Evolutionary conservation across 148 eudicot genomes (phyloP).

Genomic region (Chenopodium berlandieri): DNA sequence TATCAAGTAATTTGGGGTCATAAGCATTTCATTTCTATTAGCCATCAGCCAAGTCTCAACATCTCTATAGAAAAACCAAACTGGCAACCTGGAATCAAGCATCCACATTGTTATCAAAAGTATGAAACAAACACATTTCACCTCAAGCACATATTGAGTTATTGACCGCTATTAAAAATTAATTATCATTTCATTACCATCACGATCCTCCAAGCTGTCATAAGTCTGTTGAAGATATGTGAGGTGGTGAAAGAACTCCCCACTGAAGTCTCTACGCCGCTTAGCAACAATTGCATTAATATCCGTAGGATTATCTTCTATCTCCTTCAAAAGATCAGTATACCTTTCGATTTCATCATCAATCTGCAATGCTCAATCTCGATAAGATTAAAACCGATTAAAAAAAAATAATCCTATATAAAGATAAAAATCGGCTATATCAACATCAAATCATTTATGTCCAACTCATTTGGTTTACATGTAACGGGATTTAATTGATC

Average conservation of each 20-base stretch:
- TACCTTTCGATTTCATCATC: slow-evolving; percentile 93
- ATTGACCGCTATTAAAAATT: not conserved
- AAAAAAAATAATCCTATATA: not conserved
- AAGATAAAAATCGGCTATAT: not conserved
- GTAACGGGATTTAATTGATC: not conserved
- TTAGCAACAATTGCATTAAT: slow-evolving; percentile 79
- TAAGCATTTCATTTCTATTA: not conserved
- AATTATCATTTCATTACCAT: slow-evolving; percentile 48
- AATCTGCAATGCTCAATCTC: slow-evolving; percentile 59
- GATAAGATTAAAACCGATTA: slow-evolving; percentile 22
- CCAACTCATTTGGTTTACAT: not conserved
- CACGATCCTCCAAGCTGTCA: slow-evolving; percentile 87
- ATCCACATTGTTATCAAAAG: not conserved
- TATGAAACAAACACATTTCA: not conserved
- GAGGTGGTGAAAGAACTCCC: slow-evolving; percentile 78
- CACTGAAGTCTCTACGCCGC: slow-evolving; percentile 80
- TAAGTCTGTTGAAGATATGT: slow-evolving; percentile 60
- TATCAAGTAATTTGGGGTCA: not conserved
- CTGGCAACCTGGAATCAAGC: not conserved
- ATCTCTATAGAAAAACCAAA: not conserved
- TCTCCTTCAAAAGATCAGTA: slow-evolving; percentile 66
- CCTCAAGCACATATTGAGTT: not conserved
- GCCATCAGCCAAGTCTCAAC: not conserved
- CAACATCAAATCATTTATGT: not conserved
- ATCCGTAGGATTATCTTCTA: slow-evolving; percentile 79